phyloP scores from a whole-genome alignment of 805 yeast species.

The Dipodascus geniculatus region DNA sequence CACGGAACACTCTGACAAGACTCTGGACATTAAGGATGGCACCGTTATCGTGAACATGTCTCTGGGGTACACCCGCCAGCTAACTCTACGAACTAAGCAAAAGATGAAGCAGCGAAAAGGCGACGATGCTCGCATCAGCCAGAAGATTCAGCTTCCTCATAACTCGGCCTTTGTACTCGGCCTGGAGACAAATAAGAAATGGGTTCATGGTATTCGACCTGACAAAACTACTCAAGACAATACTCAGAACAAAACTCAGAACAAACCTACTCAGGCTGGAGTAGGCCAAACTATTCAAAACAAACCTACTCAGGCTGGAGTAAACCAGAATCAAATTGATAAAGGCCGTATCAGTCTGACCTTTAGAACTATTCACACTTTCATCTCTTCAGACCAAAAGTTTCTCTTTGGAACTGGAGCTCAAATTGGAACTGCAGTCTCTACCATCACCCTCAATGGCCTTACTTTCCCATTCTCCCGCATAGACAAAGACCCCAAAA shows the following conservation, averaged over 20 bases:
- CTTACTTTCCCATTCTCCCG: background rate
- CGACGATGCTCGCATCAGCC: slow-evolving; percentile 4
- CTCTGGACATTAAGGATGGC: slow-evolving; percentile 14
- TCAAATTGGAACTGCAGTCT: background rate
- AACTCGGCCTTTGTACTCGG: slow-evolving; percentile 11
- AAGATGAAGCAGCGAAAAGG: slow-evolving; percentile 2
- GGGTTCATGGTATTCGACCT: slow-evolving; percentile 12
- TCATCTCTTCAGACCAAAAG: background rate
- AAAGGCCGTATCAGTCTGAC: background rate
- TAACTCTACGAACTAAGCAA: slow-evolving; percentile 7
- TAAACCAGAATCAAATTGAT: too few species aligned
- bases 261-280: too few species aligned
- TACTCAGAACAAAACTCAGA: background rate
- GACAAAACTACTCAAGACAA: background rate
- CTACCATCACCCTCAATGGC: background rate
- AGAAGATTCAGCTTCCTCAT: slow-evolving; percentile 9
- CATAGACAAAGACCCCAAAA: background rate
- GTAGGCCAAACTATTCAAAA: too few species aligned
- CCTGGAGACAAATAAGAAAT: slow-evolving; percentile 9
- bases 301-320: too few species aligned
- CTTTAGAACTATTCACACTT: background rate
- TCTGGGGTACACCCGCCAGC: slow-evolving; percentile 11
- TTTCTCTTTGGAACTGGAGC: background rate
- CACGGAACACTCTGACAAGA: slow-evolving; percentile 15
- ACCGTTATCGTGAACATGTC: slow-evolving; percentile 12